phyloP scores from a whole-genome alignment of 2,329 filamentous ascomycete genomes.

The Fusarium gaditjirri region DNA sequence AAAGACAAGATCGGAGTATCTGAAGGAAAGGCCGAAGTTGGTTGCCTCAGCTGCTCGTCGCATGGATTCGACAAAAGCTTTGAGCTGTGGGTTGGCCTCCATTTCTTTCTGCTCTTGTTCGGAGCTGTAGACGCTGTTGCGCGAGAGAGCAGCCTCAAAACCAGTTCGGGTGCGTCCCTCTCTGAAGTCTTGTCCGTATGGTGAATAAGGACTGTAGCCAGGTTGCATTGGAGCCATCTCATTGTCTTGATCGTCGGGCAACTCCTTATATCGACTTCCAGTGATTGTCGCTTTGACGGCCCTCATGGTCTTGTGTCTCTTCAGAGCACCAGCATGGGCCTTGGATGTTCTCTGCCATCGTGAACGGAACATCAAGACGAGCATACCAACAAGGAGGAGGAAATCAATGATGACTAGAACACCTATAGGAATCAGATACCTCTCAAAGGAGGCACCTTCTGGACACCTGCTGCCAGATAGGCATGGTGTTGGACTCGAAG shows the following conservation, averaged over 20 bases:
- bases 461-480: conserved; percentile 58
- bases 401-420: conserved; percentile 57
- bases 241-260: conserved; percentile 48
- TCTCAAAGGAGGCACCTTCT: conserved; percentile 54
- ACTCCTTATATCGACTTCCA: conserved; percentile 47
- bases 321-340: conserved; percentile 21
- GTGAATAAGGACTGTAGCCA: conserved; percentile 39
- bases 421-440: conserved; percentile 56
- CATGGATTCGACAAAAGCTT: conserved; percentile 64
- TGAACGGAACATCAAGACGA: conserved; percentile 34
- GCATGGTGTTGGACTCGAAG: conserved; percentile 60
- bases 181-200: conserved; percentile 24
- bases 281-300: conserved; percentile 46
- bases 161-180: conserved; percentile 43
- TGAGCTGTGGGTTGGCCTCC: conserved; percentile 51
- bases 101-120: conserved; percentile 27
- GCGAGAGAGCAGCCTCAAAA: conserved; percentile 52
- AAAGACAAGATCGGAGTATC: conserved; percentile 61
- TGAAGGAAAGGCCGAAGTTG: conserved; percentile 64
- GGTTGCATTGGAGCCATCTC: conserved; percentile 51
- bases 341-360: conserved; percentile 31
- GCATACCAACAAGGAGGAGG: conserved; percentile 49
- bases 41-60: conserved; percentile 61
- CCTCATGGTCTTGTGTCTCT: conserved; percentile 43
- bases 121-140: conserved; percentile 46